Evolutionary conservation across 441 rosid genomes (phyloP), one percentile per base, ranked within the genome.

Genomic region (Mallotus repandus): DNA sequence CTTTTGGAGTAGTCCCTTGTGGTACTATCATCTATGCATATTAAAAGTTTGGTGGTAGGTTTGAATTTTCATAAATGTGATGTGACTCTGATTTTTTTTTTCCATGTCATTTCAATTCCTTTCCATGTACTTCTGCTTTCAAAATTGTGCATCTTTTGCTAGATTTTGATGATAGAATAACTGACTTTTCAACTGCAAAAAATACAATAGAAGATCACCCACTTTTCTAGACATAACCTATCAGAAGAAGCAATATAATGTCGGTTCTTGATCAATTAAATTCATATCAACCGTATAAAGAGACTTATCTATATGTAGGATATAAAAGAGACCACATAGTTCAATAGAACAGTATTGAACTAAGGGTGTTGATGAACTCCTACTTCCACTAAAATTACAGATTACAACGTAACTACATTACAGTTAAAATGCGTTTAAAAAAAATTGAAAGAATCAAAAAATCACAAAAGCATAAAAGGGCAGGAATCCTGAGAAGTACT

Each of bases 341-440:
- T 89, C 94, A 89, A 85, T 78, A 68, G 61, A 77, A 65, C 55
- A 69, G 83, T 79, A 84, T 88, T 89, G 92, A 91, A 86, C 89
- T 77, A 70, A 71, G 79, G 80, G 72, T 74, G 76, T 70, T 74
- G 76, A 19, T 66, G 63, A 78, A 74, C 74, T 75, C 67, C 73
- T 66, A 73, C 50, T 54, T 21, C 68, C 73, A 73, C 69, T 45
- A 16, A 38, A 38, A 50, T 68, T 64, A 55, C 66, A 25, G 63
- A 77, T 60, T 66, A 48, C 45, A 71, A 69, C 32, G 12, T 35
- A 16, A 54, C 56, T 46, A 64, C 49, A 54, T 32, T 67, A 14
- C 59, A 74, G 70, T 4, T 8, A 35, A 63, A 43, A 69, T 12
- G 46, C 19, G 68, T n/a, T 48, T 1, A 29, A 29, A 68, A 7